Percentiles rank a stretch among this genome's conserved stretches.
Conservation (phyloP, 1,139 yeast species). For the Protomyces arabidopsidicola region DNA sequence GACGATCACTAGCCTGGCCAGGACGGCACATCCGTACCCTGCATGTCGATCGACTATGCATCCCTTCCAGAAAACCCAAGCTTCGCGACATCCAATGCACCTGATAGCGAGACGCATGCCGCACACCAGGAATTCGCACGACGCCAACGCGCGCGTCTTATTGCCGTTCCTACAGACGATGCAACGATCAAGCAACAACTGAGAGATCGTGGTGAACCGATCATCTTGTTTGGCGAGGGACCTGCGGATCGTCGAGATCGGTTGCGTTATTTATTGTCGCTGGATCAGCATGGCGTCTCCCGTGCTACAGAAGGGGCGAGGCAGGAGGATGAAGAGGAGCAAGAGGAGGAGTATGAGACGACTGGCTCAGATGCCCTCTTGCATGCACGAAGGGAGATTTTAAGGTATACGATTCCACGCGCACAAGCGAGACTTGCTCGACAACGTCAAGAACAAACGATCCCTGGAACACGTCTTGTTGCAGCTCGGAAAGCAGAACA, state of each 20-base stretch:
- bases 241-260: constrained; percentile 58
- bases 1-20: no score
- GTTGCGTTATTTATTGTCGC: constrained; percentile 45
- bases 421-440: constrained; percentile 41
- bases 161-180: constrained; percentile 59
- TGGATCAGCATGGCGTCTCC: constrained; percentile 34
- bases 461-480: constrained; percentile 32
- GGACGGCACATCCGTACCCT: background rate
- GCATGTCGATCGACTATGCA: background rate
- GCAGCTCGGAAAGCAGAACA: constrained; percentile 31
- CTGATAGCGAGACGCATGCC: background rate
- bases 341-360: constrained; percentile 77
- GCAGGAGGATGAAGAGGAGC: constrained; percentile 40
- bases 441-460: constrained; percentile 22
- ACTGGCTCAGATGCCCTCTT: constrained; percentile 63
- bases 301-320: constrained; percentile 35
- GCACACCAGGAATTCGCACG: constrained; percentile 12
- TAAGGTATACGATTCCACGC: constrained; percentile 48
- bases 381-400: constrained; percentile 52
- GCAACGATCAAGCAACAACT: constrained; percentile 53
- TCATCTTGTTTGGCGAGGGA: constrained; percentile 58
- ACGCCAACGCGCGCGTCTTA: constrained; percentile 31
- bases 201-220: constrained; percentile 54
- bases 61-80: background rate
- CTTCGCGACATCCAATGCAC: background rate